Conservation (phyloP, 352 stramenopile species). For the Phytophthora hybrid region DNA sequence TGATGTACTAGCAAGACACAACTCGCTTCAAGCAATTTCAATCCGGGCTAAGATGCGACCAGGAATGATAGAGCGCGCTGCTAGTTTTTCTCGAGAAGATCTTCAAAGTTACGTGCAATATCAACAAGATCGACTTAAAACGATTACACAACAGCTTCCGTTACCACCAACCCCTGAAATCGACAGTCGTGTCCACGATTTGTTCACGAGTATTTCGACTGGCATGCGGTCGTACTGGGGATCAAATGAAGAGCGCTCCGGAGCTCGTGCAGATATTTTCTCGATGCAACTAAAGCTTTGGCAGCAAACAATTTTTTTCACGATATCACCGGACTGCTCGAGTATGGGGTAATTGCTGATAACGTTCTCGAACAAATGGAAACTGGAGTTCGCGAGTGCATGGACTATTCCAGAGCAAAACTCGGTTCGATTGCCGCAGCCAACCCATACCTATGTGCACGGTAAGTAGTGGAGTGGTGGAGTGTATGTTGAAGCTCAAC, state of each 20-base stretch:
- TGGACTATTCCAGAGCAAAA: too few species aligned
- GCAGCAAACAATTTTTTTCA: conserved; percentile 4
- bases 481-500: too few species aligned
- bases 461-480: too few species aligned
- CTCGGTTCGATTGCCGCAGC: too few species aligned
- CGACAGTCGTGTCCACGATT: background rate
- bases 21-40: background rate
- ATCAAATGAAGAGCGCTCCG: conserved; percentile 13
- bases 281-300: conserved; percentile 12
- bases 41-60: conserved; percentile 4
- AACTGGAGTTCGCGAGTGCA: too few species aligned
- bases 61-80: background rate
- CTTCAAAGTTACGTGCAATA: background rate
- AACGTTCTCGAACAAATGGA: background rate
- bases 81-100: background rate
- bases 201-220: conserved; percentile 3
- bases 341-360: too few species aligned
- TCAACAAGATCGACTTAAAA: conserved; percentile 2
- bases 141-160: background rate
- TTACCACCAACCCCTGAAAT: background rate
- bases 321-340: background rate
- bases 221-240: conserved; percentile 14
- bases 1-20: conserved; percentile 7
- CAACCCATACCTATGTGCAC: too few species aligned
- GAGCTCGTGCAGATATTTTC: conserved; percentile 6